Conservation (phyloP, 176 grass and related monocot genomes). For the Urochloa ruziziensis region DNA sequence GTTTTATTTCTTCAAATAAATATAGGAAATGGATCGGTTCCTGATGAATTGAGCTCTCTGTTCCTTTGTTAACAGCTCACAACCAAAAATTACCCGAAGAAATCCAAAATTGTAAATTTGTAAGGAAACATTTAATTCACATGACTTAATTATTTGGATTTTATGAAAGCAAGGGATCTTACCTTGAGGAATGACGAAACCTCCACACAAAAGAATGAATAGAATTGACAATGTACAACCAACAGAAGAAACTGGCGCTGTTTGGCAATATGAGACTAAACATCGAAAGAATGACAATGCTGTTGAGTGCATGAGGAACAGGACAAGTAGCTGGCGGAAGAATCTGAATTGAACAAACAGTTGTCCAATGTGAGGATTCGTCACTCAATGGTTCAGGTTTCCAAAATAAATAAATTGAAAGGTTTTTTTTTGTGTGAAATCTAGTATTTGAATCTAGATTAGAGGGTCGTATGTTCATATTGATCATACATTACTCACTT, state of each 20-base stretch:
- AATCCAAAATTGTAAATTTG: not conserved
- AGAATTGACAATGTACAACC: slow-evolving; percentile 14
- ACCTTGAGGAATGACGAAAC: slow-evolving; percentile 69
- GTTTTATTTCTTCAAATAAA: not conserved
- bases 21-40: not conserved
- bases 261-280: slow-evolving; percentile 52
- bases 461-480: not conserved
- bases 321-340: slow-evolving; percentile 53
- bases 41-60: not conserved
- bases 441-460: not conserved
- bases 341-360: slow-evolving; percentile 32
- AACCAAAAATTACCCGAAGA: not conserved
- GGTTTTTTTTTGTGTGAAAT: not conserved
- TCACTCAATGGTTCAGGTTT: not conserved
- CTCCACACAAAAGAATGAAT: slow-evolving; percentile 50
- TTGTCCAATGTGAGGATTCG: not conserved
- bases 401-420: not conserved
- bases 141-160: not conserved
- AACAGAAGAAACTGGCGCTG: slow-evolving; percentile 12
- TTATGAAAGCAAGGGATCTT: slow-evolving; percentile 30
- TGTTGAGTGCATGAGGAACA: slow-evolving; percentile 49
- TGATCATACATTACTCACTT: not conserved
- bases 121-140: not conserved
- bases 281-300: slow-evolving; percentile 59
- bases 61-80: not conserved